Percentiles rank a stretch among this genome's conserved stretches.
Evolutionary conservation across 345 rosid species (phyloP).

Genomic region (rapeseed (Brassica napus)): Da-Ae NC_063442.1:37080001-37080500

Average conservation of each 20-base stretch:
- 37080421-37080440: constrained; percentile 19
- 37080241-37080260: background rate
- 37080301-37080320: background rate
- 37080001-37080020: background rate
- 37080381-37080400: background rate
- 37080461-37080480: background rate
- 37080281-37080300: background rate
- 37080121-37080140: background rate
- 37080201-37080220: background rate
- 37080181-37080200: too few species aligned
- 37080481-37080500: background rate
- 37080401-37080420: constrained; percentile 2
- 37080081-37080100: constrained; percentile 5
- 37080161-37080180: background rate
- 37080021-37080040: constrained; percentile 24
- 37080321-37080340: constrained; percentile 13
- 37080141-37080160: constrained; percentile 14
- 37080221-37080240: background rate
- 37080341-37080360: constrained; percentile 10
- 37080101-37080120: constrained; percentile 24
- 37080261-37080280: background rate
- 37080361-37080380: constrained; percentile 16
- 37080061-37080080: constrained; percentile 17
- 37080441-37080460: constrained; percentile 10
- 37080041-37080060: constrained; percentile 30